These are phyloP conservation scores for Pseudevernia furfuracea DNA, from an alignment of 495 filamentous ascomycete species.

Conservation along the genomic window DNA sequence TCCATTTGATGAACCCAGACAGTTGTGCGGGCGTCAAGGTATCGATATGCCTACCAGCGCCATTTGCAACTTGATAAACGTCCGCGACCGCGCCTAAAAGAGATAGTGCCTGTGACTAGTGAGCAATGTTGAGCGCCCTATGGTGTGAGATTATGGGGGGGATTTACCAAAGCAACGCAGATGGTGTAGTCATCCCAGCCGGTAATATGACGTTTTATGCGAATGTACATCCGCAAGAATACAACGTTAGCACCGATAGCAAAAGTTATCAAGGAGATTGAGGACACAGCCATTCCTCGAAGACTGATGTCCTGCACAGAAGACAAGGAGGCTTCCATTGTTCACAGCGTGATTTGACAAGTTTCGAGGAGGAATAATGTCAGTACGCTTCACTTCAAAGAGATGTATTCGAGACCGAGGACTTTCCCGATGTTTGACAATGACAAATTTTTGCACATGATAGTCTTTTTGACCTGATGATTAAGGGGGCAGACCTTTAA, in stretches of 20 bases:
- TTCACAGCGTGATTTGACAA: neutral
- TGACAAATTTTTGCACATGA: too few relatives aligned
- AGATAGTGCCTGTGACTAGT: neutral
- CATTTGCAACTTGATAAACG: slow-evolving; percentile 2
- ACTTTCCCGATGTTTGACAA: too few relatives aligned
- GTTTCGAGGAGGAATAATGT: neutral
- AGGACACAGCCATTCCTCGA: neutral
- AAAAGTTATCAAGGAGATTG: neutral
- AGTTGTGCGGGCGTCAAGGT: neutral
- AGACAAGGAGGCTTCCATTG: neutral
- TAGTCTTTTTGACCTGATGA: too few relatives aligned
- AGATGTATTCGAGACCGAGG: too few relatives aligned
- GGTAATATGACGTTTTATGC: neutral
- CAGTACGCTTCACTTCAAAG: too few relatives aligned
- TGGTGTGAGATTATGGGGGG: neutral
- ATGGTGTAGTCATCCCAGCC: slow-evolving; percentile 6
- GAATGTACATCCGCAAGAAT: slow-evolving; percentile 1
- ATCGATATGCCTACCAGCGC: neutral
- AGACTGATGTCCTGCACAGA: neutral
- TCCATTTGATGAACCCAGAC: neutral
- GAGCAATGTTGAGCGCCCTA: neutral
- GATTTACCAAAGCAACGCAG: neutral
- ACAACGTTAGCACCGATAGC: neutral
- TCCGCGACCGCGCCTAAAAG: neutral
- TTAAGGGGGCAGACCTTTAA: too few relatives aligned